Conservation (phyloP, 192 early-diverging fungal genomes). For the Backusella macrospora region DNA sequence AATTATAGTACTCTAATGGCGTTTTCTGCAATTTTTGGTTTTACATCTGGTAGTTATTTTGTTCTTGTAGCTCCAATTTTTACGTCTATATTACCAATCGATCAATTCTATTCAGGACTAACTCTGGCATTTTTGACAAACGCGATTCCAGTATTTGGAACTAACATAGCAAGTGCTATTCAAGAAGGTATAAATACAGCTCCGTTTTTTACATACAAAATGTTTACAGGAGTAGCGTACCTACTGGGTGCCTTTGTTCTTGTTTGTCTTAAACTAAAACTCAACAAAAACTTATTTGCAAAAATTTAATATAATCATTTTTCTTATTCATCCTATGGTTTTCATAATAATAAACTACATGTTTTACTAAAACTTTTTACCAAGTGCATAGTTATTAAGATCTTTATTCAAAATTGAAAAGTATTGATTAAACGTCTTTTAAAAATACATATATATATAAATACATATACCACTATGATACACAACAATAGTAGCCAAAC, state of each 20-base stretch:
- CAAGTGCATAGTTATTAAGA: too few relatives aligned
- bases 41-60: conserved; percentile 40
- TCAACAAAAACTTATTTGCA: conserved; percentile 19
- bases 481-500: too few relatives aligned
- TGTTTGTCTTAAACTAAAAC: conserved; percentile 19
- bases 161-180: conserved; percentile 40
- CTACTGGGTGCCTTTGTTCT: conserved; percentile 3
- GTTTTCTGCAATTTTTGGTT: conserved; percentile 37
- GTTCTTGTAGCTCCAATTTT: conserved; percentile 37
- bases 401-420: too few relatives aligned
- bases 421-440: too few relatives aligned
- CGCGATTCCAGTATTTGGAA: conserved; percentile 33
- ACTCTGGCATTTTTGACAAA: conserved; percentile 29
- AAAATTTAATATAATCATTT: conserved; percentile 1
- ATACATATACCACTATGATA: too few relatives aligned
- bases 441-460: too few relatives aligned
- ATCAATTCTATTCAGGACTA: conserved; percentile 30
- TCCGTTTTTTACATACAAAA: conserved; percentile 41
- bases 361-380: too few relatives aligned
- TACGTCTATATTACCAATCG: conserved; percentile 19
- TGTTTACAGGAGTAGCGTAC: conserved; percentile 42
- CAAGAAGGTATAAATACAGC: conserved; percentile 26
- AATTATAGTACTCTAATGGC: conserved; percentile 35
- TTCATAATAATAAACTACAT: background rate
- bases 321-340: background rate